A percentile compares a stretch with the other conserved stretches of the same genome.
phyloP scores from a whole-genome alignment of 441 rosid species.

The Arabidopsis lyrata region DNA sequence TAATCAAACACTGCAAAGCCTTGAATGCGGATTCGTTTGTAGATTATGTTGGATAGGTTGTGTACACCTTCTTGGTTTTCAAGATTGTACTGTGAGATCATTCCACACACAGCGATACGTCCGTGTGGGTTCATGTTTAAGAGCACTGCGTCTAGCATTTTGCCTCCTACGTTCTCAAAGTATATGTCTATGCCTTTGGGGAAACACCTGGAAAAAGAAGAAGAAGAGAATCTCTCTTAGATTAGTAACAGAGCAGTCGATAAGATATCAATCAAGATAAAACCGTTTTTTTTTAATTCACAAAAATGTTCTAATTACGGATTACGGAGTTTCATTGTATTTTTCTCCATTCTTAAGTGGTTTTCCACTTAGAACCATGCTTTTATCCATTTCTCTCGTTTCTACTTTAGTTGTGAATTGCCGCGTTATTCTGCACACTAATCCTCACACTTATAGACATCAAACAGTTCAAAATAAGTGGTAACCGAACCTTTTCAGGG shows the following conservation, averaged over 20 bases:
- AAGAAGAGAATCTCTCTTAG: neutral
- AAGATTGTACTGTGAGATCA: constrained; percentile 65
- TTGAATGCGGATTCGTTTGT: constrained; percentile 48
- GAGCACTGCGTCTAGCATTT: constrained; percentile 63
- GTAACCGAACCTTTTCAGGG: constrained; percentile 45
- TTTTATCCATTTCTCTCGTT: neutral
- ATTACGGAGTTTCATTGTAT: neutral
- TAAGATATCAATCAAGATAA: constrained; percentile 5
- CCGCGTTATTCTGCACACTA: neutral
- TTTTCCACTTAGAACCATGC: neutral
- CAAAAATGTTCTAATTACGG: neutral
- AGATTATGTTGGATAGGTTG: constrained; percentile 44
- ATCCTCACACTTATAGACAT: constrained; percentile 4
- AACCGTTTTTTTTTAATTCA: neutral
- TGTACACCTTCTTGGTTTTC: constrained; percentile 53
- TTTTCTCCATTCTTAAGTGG: neutral
- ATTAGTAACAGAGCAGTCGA: neutral
- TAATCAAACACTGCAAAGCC: constrained; percentile 45
- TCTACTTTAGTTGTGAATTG: neutral
- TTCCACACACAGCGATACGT: constrained; percentile 56
- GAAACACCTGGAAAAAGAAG: constrained; percentile 45
- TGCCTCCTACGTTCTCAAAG: constrained; percentile 70
- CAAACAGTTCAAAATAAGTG: neutral
- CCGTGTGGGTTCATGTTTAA: constrained; percentile 57
- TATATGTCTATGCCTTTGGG: constrained; percentile 66